Base-by-base conservation (phyloP, 1,139 yeast species). In the Pneumocystis carinii region DNA sequence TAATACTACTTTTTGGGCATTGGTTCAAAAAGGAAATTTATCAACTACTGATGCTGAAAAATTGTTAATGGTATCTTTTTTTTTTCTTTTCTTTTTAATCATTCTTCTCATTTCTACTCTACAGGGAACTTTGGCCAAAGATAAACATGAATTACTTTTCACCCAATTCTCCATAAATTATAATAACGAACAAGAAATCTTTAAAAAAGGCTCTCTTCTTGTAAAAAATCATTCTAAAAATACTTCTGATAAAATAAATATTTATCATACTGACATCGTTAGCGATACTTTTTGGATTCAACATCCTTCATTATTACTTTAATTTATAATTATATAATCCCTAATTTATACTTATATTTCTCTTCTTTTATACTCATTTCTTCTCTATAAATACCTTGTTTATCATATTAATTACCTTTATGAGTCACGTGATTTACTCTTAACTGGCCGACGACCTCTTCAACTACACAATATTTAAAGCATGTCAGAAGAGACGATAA, bases 1-100 rank as follows among this genome's bases (percentile, higher is more conserved):
- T 77, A 92, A 92, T 71, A 94, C 99, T 0, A 78, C 90, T 0
- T 94, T 92, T 72, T 92, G 99, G 99, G 79, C 83, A 7, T 77
- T 94, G 69, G 94, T 92, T 0, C 73, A 77, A 38, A 77, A 80
- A 66, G 92, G 95, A n/a, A 73, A 80, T 86, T 0, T 84, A 95
- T 0, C 81, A 82, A 66, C 90, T 87, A 92, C 97, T 0, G 96
- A 92, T 69, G 79, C 83, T 63, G 76, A 75, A 68, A 77, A 90
- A 35, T 79, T 80, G 55, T 78, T 63, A 2, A 15, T 65, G 63
- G 69, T 65, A 63, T 5, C 61, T 36, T 12, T 17, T 10, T 32
- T 17, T 15, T 29, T 15, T 2, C 8, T 1, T 60, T 17, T 7
- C 27, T 32, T 27, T 29, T 24, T 7, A 12, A 27, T 27, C 3